A percentile compares a stretch with the other conserved stretches of the same genome.
phyloP scores from a whole-genome alignment of 148 eudicot species.

The Limonium bicolor region DNA sequence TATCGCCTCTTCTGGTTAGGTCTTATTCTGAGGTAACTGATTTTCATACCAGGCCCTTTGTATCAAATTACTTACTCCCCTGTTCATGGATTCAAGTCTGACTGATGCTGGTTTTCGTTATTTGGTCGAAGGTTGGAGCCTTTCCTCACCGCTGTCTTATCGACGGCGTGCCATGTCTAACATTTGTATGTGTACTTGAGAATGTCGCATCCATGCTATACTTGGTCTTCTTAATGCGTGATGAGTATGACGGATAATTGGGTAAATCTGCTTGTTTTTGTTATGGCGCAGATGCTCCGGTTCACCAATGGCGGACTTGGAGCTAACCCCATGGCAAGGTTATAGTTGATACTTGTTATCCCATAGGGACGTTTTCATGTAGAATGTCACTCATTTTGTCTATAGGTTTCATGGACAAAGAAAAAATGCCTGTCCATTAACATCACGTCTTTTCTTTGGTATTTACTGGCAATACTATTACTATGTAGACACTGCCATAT shows the following conservation, averaged over 20 bases:
- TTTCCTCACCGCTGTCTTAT: slow-evolving; percentile 52
- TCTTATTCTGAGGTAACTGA: slow-evolving; percentile 51
- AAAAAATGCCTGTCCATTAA: neutral
- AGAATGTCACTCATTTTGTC: too few relatives aligned
- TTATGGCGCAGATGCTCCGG: too few relatives aligned
- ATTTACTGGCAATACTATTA: neutral
- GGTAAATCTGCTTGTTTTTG: neutral
- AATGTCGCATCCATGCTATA: neutral
- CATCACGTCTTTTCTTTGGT: neutral
- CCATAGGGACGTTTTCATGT: neutral
- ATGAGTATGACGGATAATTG: neutral
- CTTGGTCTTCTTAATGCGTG: neutral
- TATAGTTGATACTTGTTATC: neutral
- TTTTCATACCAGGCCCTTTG: neutral
- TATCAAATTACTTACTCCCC: neutral
- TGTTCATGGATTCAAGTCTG: neutral
- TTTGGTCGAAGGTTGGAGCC: slow-evolving; percentile 27
- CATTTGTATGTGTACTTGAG: slow-evolving; percentile 29
- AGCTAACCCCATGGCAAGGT: too few relatives aligned
- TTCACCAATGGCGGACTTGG: too few relatives aligned
- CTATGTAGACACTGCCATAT: neutral
- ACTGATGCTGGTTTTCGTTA: neutral
- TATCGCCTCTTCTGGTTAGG: slow-evolving; percentile 37
- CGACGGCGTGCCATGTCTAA: slow-evolving; percentile 31
- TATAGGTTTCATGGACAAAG: too few relatives aligned